A percentile compares a stretch with the other conserved stretches of the same genome.
Conservation (phyloP, 495 filamentous ascomycete species). For the Aspergillus cristatus region DNA sequence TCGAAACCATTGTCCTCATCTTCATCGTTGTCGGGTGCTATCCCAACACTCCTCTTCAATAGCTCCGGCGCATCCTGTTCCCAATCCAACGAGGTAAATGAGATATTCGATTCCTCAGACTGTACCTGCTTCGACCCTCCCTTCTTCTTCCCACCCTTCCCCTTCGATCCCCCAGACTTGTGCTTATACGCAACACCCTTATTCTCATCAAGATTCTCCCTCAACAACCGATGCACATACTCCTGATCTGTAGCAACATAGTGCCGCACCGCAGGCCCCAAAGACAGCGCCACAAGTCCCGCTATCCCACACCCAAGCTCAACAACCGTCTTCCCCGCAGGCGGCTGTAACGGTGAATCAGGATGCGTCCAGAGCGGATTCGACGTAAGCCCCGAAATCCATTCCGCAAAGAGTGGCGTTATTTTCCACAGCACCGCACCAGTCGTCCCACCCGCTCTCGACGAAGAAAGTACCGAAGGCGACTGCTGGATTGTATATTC, state of each 20-base stretch:
- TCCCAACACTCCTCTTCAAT: constrained; percentile 20
- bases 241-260: constrained; percentile 85
- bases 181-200: constrained; percentile 7
- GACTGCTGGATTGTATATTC: constrained; percentile 81
- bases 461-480: constrained; percentile 67
- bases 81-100: constrained; percentile 38
- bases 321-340: constrained; percentile 48
- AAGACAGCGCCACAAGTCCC: constrained; percentile 56
- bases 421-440: constrained; percentile 95
- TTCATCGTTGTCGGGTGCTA: constrained; percentile 3
- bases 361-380: constrained; percentile 55
- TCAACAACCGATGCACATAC: constrained; percentile 67
- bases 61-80: constrained; percentile 27
- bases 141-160: background rate
- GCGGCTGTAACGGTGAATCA: constrained; percentile 29
- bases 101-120: constrained; percentile 20
- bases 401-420: constrained; percentile 76
- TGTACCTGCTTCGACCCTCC: background rate
- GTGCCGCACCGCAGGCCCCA: constrained; percentile 49
- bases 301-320: constrained; percentile 88
- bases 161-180: constrained; percentile 3
- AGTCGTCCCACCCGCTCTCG: constrained; percentile 75
- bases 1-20: constrained; percentile 38
- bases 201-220: constrained; percentile 68
- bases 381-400: constrained; percentile 49